These are phyloP conservation scores for Ustilago vetiveriae DNA, from an alignment of 1,284 basidiomycete species.

Conservation along the genomic window DNA sequence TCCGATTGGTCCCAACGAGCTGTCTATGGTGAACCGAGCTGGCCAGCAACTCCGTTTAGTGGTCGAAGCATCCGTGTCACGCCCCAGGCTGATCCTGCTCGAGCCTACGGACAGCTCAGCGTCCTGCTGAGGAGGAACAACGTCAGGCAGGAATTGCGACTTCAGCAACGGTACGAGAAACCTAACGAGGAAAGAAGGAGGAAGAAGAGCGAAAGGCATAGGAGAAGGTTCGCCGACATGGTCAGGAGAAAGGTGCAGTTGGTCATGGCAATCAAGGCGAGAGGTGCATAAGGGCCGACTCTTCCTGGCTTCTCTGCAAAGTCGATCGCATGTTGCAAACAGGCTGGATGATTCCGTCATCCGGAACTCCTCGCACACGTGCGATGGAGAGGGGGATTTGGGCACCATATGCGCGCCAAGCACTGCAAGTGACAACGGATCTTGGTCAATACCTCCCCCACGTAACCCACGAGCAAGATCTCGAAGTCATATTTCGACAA, in stretches of 20 bases:
- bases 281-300: conserved; percentile 40
- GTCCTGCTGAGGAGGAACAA: conserved; percentile 53
- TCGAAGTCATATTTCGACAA: too few relatives aligned
- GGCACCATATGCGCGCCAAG: too few relatives aligned
- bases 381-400: too few relatives aligned
- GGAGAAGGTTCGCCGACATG: conserved; percentile 64
- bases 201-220: conserved; percentile 62
- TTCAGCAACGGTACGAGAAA: conserved; percentile 64
- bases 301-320: too few relatives aligned
- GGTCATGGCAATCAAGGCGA: conserved; percentile 64
- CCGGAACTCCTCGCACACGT: too few relatives aligned
- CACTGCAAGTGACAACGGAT: too few relatives aligned
- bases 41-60: conserved; percentile 42
- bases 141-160: conserved; percentile 57
- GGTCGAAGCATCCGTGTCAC: conserved; percentile 35
- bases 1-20: conserved; percentile 31
- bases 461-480: too few relatives aligned
- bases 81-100: conserved; percentile 22
- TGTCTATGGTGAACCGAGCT: conserved; percentile 35
- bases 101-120: conserved; percentile 42
- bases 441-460: too few relatives aligned
- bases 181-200: conserved; percentile 63
- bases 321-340: too few relatives aligned
- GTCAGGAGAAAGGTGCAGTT: conserved; percentile 65
- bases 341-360: background rate